Percentiles rank a stretch among this genome's conserved stretches.
phyloP scores from a whole-genome alignment of 495 filamentous ascomycete genomes.

The Tuber magnatum region DNA sequence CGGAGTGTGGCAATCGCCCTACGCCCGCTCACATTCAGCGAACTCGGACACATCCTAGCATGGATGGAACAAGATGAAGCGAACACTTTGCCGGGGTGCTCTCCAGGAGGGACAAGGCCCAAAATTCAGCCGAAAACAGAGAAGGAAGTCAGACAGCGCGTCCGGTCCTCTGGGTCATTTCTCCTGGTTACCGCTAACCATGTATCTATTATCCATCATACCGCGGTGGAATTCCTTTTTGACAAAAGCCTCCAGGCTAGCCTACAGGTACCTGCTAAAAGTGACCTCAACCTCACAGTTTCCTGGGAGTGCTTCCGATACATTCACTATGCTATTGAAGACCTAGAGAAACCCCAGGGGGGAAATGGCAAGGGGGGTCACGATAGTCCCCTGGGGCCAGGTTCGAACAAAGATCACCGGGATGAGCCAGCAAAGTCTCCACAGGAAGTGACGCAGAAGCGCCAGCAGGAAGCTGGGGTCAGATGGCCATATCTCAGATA shows the following conservation, averaged over 20 bases:
- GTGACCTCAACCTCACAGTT: not conserved
- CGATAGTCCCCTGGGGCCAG: too few species aligned
- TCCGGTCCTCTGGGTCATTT: not conserved
- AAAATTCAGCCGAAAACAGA: not conserved
- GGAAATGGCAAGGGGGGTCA: too few species aligned
- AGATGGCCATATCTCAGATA: not conserved
- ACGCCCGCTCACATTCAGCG: not conserved
- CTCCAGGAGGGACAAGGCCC: rapidly evolving
- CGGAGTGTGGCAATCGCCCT: not conserved
- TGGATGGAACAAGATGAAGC: not conserved
- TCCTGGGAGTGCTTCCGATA: not conserved
- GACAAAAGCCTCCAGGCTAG: not conserved
- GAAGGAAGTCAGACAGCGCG: not conserved
- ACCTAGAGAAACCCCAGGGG: not conserved
- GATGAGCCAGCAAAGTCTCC: not conserved
- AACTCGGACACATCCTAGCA: not conserved
- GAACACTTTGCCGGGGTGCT: rapidly evolving
- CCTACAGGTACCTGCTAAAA: not conserved
- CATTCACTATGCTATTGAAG: not conserved
- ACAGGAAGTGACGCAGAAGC: not conserved
- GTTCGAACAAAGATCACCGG: not conserved
- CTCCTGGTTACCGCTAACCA: not conserved
- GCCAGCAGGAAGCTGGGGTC: too few species aligned
- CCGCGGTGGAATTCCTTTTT: not conserved
- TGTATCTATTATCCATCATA: not conserved